Percentiles rank a stretch among this genome's conserved stretches.
Conservation (phyloP, 1,284 basidiomycete species). For the Cyathus olla region DNA sequence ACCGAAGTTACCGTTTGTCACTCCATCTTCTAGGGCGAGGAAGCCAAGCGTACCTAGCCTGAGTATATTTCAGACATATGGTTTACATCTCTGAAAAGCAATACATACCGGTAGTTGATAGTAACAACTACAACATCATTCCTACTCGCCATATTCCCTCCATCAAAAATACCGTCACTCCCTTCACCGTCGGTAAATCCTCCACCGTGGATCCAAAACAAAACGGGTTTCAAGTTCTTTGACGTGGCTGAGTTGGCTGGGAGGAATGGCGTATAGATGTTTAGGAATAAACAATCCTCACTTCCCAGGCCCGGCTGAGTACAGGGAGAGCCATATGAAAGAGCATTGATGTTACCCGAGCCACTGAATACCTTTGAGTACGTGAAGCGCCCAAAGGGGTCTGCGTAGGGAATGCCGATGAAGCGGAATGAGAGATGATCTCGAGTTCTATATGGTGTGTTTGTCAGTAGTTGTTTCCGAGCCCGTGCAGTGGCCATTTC, state of each 20-base stretch:
- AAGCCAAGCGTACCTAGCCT: slow-evolving; percentile 48
- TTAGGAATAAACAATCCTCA: slow-evolving; percentile 46
- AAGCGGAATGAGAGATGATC: slow-evolving; percentile 40
- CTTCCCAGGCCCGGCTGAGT: slow-evolving; percentile 36
- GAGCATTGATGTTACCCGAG: slow-evolving; percentile 30
- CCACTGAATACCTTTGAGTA: slow-evolving; percentile 29
- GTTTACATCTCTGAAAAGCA: neutral
- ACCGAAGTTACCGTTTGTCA: slow-evolving; percentile 49
- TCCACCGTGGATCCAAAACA: slow-evolving; percentile 56
- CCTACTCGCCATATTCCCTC: slow-evolving; percentile 52
- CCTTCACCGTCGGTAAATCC: slow-evolving; percentile 51
- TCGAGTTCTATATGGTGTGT: slow-evolving; percentile 28
- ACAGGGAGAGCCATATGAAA: slow-evolving; percentile 38
- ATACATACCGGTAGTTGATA: slow-evolving; percentile 52
- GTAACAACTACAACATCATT: slow-evolving; percentile 57
- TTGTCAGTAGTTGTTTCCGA: neutral
- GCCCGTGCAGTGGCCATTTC: too few relatives aligned
- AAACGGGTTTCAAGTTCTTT: slow-evolving; percentile 43
- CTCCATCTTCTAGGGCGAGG: slow-evolving; percentile 43
- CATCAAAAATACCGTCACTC: slow-evolving; percentile 49
- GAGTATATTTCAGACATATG: neutral
- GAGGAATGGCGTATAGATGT: slow-evolving; percentile 51
- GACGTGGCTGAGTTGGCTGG: slow-evolving; percentile 21
- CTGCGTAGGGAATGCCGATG: slow-evolving; percentile 38
- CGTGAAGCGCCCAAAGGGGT: slow-evolving; percentile 28